phyloP scores from a whole-genome alignment of 1,284 basidiomycete genomes.

The Trametes versicolor region DNA sequence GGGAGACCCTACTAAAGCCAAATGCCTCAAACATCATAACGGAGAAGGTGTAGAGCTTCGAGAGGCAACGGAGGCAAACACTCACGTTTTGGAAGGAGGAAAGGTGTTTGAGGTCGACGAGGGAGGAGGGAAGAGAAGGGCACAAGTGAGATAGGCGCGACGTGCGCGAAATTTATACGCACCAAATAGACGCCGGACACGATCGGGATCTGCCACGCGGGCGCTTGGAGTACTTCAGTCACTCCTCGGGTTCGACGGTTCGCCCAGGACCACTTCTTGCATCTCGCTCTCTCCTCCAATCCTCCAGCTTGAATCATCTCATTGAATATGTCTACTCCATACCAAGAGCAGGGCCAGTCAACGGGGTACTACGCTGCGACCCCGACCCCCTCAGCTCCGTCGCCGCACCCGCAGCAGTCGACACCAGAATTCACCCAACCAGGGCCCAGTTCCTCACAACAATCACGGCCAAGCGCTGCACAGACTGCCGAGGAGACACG shows the following conservation, averaged over 20 bases:
- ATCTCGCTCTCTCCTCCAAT: slow-evolving; percentile 4
- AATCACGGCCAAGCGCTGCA: slow-evolving; percentile 59
- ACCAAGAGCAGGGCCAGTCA: slow-evolving; percentile 35
- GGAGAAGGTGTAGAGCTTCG: slow-evolving; percentile 22
- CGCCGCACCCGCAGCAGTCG: slow-evolving; percentile 32
- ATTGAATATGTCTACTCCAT: slow-evolving; percentile 38
- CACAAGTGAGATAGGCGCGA: background rate
- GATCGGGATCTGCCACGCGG: slow-evolving; percentile 23
- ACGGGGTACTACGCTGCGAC: slow-evolving; percentile 36
- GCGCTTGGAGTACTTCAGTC: slow-evolving; percentile 11
- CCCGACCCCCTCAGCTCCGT: slow-evolving; percentile 31
- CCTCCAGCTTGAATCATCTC: slow-evolving; percentile 1
- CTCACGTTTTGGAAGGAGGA: background rate
- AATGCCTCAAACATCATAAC: slow-evolving; percentile 91
- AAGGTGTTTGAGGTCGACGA: background rate
- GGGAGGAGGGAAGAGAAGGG: background rate
- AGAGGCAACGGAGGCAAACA: background rate
- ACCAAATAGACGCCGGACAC: slow-evolving; percentile 16
- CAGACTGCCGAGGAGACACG: slow-evolving; percentile 85
- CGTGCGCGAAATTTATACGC: slow-evolving; percentile 27
- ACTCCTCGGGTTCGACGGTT: background rate
- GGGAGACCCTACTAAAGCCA: slow-evolving; percentile 82
- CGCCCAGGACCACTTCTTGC: background rate
- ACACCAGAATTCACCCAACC: slow-evolving; percentile 41
- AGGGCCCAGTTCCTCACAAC: slow-evolving; percentile 37